Evolutionary conservation across 164 flowering plant genomes (phyloP), one percentile per base, ranked within the genome.

Genomic region (Platanus orientalis): DNA sequence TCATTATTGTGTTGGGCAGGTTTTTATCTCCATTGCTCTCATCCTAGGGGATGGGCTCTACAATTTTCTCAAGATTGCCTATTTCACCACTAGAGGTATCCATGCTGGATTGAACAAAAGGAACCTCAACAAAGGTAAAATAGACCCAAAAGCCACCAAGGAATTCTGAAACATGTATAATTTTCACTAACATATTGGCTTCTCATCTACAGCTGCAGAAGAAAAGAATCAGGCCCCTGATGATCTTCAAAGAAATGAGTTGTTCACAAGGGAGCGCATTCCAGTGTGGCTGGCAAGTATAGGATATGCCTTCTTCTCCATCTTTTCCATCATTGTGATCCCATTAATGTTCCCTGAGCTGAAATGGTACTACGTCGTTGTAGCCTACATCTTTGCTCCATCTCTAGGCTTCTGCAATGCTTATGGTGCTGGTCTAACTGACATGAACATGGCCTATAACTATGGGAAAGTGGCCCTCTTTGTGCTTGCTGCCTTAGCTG

Each of bases 31-130:
- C 26, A 88, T 90, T 48, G 76, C 96, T 57, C 80, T 92, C 25
- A 84, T 92, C 62, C 80, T 92, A 3, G 98, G 98, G 32, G 96
- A 92, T 67, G 98, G 96, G 34, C 83, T 92, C 52, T 90, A 88
- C 77, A 86, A 86, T 68, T 88, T 92, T 64, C 50, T 80, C 62
- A 88, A 85, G 78, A 76, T 84, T 7, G 54, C 84, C 11, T 69
- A 42, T 28, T 69, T 71, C 61, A 84, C 86, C 28, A 34, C 66
- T 44, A 64, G 60, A 61, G 81, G 64, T 61, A 57, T 87, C 61
- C 65, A 64, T 58, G 61, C 58, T 20, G 64, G 71, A 67, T 24
- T 64, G 58, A 72, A 80, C 42, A 72, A 57, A 13, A 75, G 58
- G 63, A 62, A 21, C 28, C 40, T 51, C 19, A 78, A 68, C 67